These are phyloP conservation scores for Calocybe gambosa DNA, from an alignment of 1,284 basidiomycete genomes.

Conservation along the genomic window DNA sequence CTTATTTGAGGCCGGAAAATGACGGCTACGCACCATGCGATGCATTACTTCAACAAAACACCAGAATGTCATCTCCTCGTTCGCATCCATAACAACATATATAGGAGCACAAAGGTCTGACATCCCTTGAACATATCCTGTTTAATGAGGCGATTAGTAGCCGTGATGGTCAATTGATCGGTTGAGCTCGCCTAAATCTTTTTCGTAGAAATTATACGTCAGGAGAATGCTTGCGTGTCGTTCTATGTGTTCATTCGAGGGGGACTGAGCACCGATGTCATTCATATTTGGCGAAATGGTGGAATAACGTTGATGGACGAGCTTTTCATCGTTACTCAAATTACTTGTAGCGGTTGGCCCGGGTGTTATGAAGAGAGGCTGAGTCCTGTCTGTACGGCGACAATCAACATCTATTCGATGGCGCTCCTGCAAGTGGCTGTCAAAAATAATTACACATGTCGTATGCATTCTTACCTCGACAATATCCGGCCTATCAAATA, in stretches of 20 bases:
- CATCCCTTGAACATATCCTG: slow-evolving; percentile 95
- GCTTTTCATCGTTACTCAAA: slow-evolving; percentile 47
- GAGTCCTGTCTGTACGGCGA: slow-evolving; percentile 90
- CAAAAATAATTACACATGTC: slow-evolving; percentile 1
- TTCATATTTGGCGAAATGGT: slow-evolving; percentile 64
- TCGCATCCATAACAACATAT: slow-evolving; percentile 86
- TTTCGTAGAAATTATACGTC: slow-evolving; percentile 91
- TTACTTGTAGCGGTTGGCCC: slow-evolving; percentile 26
- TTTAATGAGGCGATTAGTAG: slow-evolving; percentile 12
- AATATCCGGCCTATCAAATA: slow-evolving; percentile 72
- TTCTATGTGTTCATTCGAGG: slow-evolving; percentile 83
- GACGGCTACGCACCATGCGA: slow-evolving; percentile 65
- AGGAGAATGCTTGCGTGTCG: slow-evolving; percentile 76
- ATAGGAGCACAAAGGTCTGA: slow-evolving; percentile 92
- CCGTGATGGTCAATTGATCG: not conserved
- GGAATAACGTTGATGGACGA: slow-evolving; percentile 44
- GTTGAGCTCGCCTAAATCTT: slow-evolving; percentile 68
- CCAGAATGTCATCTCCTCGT: slow-evolving; percentile 92
- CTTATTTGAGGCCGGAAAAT: not conserved
- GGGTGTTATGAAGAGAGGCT: slow-evolving; percentile 74
- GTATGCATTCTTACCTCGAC: slow-evolving; percentile 45
- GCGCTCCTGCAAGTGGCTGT: slow-evolving; percentile 46
- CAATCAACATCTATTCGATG: slow-evolving; percentile 95
- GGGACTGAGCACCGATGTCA: slow-evolving; percentile 78
- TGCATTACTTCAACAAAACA: slow-evolving; percentile 94